Conservation (phyloP, 306 rosid species). For the Vicia sativa region DNA sequence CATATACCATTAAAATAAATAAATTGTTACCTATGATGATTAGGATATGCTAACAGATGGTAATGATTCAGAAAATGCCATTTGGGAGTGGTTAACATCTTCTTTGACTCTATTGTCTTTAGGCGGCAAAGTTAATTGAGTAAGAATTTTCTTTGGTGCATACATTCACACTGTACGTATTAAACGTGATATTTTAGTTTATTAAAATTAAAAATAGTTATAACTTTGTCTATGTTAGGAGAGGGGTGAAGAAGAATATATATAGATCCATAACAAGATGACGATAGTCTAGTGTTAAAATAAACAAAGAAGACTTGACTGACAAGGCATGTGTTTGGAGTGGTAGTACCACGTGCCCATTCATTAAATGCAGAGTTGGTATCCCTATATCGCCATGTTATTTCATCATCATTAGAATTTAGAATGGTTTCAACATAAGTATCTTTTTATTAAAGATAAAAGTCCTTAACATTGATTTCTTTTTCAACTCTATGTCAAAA, state of each 20-base stretch:
- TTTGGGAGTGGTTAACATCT: slow-evolving; percentile 40
- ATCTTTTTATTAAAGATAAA: no score
- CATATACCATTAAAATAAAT: slow-evolving; percentile 31
- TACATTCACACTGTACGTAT: background rate
- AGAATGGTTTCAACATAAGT: no score
- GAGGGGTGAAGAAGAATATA: no score
- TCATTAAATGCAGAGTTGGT: slow-evolving; percentile 41
- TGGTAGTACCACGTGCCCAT: slow-evolving; percentile 42
- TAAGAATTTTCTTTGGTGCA: slow-evolving; percentile 15
- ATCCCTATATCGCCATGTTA: background rate
- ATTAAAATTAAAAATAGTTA: no score
- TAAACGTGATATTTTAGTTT: no score
- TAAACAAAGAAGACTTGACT: slow-evolving; percentile 28
- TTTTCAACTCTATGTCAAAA: no score
- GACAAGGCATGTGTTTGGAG: slow-evolving; percentile 38
- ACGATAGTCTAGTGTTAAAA: no score
- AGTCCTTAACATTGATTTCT: no score
- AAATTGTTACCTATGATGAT: slow-evolving; percentile 27
- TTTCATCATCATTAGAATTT: no score
- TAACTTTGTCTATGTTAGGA: no score
- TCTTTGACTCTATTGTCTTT: slow-evolving; percentile 20
- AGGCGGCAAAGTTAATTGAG: slow-evolving; percentile 31
- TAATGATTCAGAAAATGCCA: slow-evolving; percentile 31
- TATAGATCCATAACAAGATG: no score
- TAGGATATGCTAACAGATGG: slow-evolving; percentile 35